Evolutionary conservation across 345 rosid species (phyloP), one percentile per base, ranked within the genome.

Genomic region (Eucalyptus erythrocorys): DNA sequence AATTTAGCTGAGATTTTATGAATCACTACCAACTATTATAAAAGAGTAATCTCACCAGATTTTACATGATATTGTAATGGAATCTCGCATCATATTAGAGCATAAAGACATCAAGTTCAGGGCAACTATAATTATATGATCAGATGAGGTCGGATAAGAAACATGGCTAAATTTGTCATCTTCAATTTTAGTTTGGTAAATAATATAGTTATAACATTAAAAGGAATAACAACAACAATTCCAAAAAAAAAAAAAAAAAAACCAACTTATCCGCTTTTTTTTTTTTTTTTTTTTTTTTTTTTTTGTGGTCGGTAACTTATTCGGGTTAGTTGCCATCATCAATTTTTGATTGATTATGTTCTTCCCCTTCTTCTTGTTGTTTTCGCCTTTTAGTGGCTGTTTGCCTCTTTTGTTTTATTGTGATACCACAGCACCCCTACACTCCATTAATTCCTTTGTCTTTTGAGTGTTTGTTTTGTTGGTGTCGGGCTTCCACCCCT

Each of bases 1-100:
- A 51, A 51, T 4, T 55, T 6, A 10, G 0, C 0, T 10, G 1
- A 24, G 6, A 4, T 55, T 55, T 22, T 55, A 10, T 24, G 0
- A 24, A 55, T 9, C 61, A 4, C 3, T 24, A 4, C 0, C 0
- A 24, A 55, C 1, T 55, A 26, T 55, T 55, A 9, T 24, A 24
- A 55, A 55, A 55, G 0, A 0, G 0, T 8, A 22, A 55, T 24
- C 3, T 55, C 3, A 55, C 0, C 3, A 55, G 24, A 55, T 55
- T 6, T 22, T 3, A 55, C 0, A 55, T 10, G 1, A 19, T 49
- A 48, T 15, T 1, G 7, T 15, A 16, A 3, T 16, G 16, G 1
- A 49, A 49, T 49, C 53, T 49, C 21, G 1, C 8, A 19, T 51
- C 3, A 24, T 51, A 19, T 51, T 0, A 19, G 0, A 51, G 57